Conservation (phyloP, 768 basidiomycete species). For the Dacryopinax spathularia region DNA sequence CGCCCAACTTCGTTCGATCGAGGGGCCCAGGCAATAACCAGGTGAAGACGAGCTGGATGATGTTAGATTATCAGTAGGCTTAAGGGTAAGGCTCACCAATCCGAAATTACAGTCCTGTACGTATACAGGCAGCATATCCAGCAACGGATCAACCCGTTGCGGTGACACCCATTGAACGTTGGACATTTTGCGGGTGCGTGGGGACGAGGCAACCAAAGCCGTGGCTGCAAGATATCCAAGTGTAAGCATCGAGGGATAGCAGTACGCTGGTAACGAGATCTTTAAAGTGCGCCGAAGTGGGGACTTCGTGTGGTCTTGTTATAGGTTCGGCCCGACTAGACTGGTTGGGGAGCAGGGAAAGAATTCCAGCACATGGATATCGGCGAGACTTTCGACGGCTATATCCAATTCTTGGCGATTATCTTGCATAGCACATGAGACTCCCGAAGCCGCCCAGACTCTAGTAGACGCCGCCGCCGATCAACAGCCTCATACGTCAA, state of each 20-base stretch:
- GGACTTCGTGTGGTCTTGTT: too few relatives aligned
- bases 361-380: too few relatives aligned
- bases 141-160: background rate
- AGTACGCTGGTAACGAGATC: too few relatives aligned
- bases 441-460: too few relatives aligned
- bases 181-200: background rate
- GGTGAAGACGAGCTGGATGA: background rate
- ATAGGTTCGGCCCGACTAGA: background rate
- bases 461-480: too few relatives aligned
- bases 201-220: background rate
- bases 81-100: background rate
- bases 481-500: too few relatives aligned
- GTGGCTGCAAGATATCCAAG: background rate
- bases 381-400: too few relatives aligned
- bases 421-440: too few relatives aligned
- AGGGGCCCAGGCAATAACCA: background rate
- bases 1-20: background rate
- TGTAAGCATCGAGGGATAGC: background rate
- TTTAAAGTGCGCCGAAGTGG: too few relatives aligned
- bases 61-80: background rate
- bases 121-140: background rate
- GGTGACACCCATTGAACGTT: background rate
- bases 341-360: too few relatives aligned
- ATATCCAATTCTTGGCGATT: too few relatives aligned
- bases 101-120: background rate